phyloP scores from a whole-genome alignment of 2,329 filamentous ascomycete species.

The Arthroderma sp. region DNA sequence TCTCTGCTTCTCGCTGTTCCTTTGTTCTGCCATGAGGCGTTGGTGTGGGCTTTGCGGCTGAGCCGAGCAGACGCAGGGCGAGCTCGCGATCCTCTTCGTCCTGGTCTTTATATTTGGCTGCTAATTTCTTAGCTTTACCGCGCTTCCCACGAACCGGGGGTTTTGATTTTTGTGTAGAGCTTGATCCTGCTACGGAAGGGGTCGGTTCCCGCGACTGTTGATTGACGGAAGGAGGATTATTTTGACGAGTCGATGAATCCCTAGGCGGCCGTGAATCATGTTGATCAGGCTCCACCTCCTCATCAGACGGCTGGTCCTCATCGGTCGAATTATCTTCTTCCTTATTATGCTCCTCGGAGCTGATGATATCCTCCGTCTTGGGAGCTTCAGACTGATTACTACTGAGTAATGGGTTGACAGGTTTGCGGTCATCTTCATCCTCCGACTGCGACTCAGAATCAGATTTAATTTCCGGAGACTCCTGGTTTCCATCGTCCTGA shows the following conservation, averaged over 20 bases:
- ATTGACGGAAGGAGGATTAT: constrained; percentile 7
- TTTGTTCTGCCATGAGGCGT: constrained; percentile 46
- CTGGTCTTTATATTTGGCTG: constrained; percentile 81
- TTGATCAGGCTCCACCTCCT: neutral
- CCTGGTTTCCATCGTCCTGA: neutral
- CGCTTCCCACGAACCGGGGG: constrained; percentile 54
- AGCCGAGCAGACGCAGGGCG: constrained; percentile 77
- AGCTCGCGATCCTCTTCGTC: constrained; percentile 83
- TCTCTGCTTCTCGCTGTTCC: constrained; percentile 60
- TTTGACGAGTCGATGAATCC: neutral
- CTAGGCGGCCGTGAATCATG: neutral
- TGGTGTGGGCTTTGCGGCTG: constrained; percentile 40
- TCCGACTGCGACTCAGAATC: too few relatives aligned
- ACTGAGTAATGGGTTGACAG: too few relatives aligned
- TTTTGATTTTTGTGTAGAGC: constrained; percentile 9
- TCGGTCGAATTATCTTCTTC: neutral
- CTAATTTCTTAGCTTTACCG: constrained; percentile 74
- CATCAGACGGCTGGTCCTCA: neutral
- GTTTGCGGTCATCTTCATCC: neutral
- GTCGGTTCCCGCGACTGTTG: constrained; percentile 12
- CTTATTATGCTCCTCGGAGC: constrained; percentile 7
- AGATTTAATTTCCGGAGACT: neutral
- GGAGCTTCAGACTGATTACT: too few relatives aligned
- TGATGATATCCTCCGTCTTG: too few relatives aligned
- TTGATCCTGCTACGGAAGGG: constrained; percentile 9